phyloP scores from a whole-genome alignment of 2,329 filamentous ascomycete genomes.

The Dothideomycetes sp. region DNA sequence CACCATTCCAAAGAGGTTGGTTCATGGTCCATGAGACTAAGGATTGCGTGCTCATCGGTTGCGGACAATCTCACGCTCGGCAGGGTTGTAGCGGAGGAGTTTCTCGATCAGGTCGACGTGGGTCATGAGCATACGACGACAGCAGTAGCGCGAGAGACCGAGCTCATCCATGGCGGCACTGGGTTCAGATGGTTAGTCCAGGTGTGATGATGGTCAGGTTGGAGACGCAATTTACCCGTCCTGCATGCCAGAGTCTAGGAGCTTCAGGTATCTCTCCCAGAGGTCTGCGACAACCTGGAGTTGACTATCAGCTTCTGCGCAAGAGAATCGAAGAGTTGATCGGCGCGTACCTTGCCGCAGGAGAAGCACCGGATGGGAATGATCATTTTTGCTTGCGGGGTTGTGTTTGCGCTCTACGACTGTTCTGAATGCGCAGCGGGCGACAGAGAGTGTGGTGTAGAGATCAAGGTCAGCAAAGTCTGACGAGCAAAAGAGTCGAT shows the following conservation, averaged over 20 bases:
- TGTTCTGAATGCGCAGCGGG: too few relatives aligned
- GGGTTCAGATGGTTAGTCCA: too few relatives aligned
- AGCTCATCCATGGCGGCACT: conserved; percentile 96
- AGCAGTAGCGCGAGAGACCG: conserved; percentile 92
- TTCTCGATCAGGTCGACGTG: conserved; percentile 99
- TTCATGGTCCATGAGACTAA: background rate
- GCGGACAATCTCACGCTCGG: conserved; percentile 24
- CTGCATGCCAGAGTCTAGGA: conserved; percentile 59
- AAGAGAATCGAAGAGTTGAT: background rate
- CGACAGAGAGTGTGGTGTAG: too few relatives aligned
- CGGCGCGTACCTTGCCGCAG: conserved; percentile 74
- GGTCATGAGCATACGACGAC: conserved; percentile 98
- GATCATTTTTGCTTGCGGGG: conserved; percentile 71
- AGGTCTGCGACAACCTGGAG: conserved; percentile 85
- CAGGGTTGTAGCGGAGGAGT: conserved; percentile 58
- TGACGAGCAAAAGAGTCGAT: too few relatives aligned
- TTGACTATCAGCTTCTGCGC: conserved; percentile 2
- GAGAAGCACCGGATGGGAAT: conserved; percentile 98
- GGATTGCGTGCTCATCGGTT: conserved; percentile 2
- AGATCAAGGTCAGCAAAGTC: too few relatives aligned
- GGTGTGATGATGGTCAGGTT: conserved; percentile 2
- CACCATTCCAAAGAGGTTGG: background rate
- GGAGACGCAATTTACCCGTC: conserved; percentile 19
- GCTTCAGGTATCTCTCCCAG: conserved; percentile 88
- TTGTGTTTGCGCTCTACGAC: background rate